Conservation (phyloP, 1,139 yeast genomes). For the Scheffersomyces cryptocercus region DNA sequence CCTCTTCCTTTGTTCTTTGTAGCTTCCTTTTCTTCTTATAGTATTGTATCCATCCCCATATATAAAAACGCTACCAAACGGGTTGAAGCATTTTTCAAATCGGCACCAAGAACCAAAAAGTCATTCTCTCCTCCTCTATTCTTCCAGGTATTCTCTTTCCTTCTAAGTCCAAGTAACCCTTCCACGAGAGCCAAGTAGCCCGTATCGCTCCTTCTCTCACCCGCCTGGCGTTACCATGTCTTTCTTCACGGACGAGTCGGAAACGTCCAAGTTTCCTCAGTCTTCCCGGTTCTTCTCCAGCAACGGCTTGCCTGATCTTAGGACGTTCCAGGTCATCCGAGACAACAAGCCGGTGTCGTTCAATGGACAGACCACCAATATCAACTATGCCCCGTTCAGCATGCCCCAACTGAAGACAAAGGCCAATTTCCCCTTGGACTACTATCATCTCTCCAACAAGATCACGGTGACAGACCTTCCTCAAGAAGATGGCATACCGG, state of each 20-base stretch:
- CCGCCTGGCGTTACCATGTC: conserved; percentile 2
- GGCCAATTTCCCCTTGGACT: conserved; percentile 38
- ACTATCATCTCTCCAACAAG: conserved; percentile 30
- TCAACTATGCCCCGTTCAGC: conserved; percentile 44
- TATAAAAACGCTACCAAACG: too few relatives aligned
- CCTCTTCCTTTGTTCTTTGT: too few relatives aligned
- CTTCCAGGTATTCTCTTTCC: too few relatives aligned
- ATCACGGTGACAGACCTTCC: conserved; percentile 25
- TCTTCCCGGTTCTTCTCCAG: conserved; percentile 37
- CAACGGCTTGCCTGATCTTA: conserved; percentile 29
- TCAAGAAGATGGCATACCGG: conserved; percentile 42
- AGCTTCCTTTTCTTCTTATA: too few relatives aligned
- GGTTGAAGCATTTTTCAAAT: too few relatives aligned
- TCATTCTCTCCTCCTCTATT: too few relatives aligned
- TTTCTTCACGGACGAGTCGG: conserved; percentile 13
- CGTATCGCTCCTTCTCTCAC: too few relatives aligned
- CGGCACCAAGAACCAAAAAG: too few relatives aligned
- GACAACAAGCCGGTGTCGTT: conserved; percentile 22
- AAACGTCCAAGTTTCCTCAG: conserved; percentile 28
- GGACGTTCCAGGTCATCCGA: conserved; percentile 20
- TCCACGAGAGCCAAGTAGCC: too few relatives aligned
- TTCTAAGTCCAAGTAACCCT: too few relatives aligned
- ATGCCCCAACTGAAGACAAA: conserved; percentile 46
- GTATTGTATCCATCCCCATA: too few relatives aligned
- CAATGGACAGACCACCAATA: conserved; percentile 30